Evolutionary conservation across 495 filamentous ascomycete species (phyloP), one percentile per base, ranked within the genome.

Genomic region (Neurospora tetrasperma): DNA sequence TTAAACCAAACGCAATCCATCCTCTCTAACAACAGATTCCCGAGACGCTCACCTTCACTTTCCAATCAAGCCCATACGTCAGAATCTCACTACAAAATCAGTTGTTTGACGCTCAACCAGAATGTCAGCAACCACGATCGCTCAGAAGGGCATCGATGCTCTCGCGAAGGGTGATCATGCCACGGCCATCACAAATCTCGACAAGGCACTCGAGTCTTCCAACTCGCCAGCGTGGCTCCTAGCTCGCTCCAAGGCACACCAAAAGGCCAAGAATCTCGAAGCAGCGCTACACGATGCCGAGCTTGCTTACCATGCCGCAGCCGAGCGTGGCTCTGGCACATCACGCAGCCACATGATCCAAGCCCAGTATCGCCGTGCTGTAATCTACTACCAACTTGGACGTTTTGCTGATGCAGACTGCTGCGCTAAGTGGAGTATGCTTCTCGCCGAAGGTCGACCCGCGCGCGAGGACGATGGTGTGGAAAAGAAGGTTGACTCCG

Each of bases 191-290:
- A 80, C 82, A 9, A 84, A 91, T 75, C 93, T 93, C 75, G 92
- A 94, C n/a, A 83, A 86, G 68, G 96, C 94, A n/a, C 83, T 99
- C 6, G 76, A 84, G 39, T 79, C 86, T 8, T 90, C 92, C 12
- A 88, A 86, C 42, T 91, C 94, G 9, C 91, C 93, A 6, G 80
- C 88, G 73, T 98, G 96, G 87, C 92, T 96, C 74, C 89, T 97
- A 74, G 91, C 96, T 79, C 93, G 96, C 38, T 92, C 93, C 3
- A 94, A 90, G 12, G 94, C 94, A 39, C 91, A 93, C 77, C 88
- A 93, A 10, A 91, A 94, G 71, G 78, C 82, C 16, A 81, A 85
- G 46, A 75, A 78, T 69, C 78, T 79, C 54, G 80, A 84, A 4
- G 82, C 88, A 1, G 92, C 96, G 0, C 88, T 98, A 11, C 82